Conservation (phyloP, 202 grass and related monocot genomes). For the Musa balbisiana region DNA sequence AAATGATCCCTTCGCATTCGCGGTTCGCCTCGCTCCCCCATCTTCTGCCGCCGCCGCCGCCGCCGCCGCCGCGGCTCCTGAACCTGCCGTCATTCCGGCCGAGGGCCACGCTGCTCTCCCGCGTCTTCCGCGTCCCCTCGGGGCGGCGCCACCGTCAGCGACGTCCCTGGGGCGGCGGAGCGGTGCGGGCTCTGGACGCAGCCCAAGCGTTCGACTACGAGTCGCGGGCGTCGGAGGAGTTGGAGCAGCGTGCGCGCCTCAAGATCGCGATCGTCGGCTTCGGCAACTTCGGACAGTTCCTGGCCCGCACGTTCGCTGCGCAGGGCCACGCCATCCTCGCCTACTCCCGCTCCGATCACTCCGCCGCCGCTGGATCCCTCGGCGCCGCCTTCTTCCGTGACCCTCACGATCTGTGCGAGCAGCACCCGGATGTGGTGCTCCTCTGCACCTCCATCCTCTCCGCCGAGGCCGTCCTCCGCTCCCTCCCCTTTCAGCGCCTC, state of each 20-base stretch:
- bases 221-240: constrained; percentile 40
- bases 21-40: constrained; percentile 15
- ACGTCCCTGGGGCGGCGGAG: not conserved
- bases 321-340: constrained; percentile 81
- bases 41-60: not conserved
- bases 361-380: constrained; percentile 38
- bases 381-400: constrained; percentile 56
- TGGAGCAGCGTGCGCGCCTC: constrained; percentile 49
- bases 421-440: constrained; percentile 76
- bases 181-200: constrained; percentile 45
- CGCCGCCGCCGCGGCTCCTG: not conserved
- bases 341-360: constrained; percentile 80
- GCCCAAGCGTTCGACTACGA: constrained; percentile 54
- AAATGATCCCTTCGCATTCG: not conserved
- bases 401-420: constrained; percentile 83
- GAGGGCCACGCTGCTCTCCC: not conserved
- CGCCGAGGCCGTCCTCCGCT: constrained; percentile 58
- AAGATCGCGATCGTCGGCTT: constrained; percentile 94
- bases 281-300: constrained; percentile 85
- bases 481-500: constrained; percentile 73
- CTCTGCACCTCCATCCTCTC: constrained; percentile 86
- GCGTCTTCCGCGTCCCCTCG: not conserved
- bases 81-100: not conserved
- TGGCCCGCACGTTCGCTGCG: constrained; percentile 48
- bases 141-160: not conserved